Evolutionary conservation across 2,329 filamentous ascomycete genomes (phyloP).

Genomic region (Proliferodiscus dingleyae): DNA sequence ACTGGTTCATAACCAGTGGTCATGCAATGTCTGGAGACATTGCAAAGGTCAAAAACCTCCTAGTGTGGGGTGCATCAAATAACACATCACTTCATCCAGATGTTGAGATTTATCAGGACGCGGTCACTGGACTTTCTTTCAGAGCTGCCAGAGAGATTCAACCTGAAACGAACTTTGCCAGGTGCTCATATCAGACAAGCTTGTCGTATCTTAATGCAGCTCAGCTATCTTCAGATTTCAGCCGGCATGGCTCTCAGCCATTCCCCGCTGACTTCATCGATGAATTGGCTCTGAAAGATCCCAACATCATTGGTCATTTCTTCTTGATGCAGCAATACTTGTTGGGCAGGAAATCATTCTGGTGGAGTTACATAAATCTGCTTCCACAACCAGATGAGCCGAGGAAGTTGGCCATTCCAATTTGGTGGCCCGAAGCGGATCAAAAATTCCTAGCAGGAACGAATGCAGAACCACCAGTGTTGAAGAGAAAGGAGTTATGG

Average conservation of each 20-base stretch:
- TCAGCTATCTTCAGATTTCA: slow-evolving; percentile 29
- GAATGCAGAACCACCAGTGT: slow-evolving; percentile 28
- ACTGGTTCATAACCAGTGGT: neutral
- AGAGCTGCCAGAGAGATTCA: slow-evolving; percentile 23
- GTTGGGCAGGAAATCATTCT: slow-evolving; percentile 52
- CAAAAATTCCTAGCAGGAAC: slow-evolving; percentile 42
- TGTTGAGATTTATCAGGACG: slow-evolving; percentile 49
- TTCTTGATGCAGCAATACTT: slow-evolving; percentile 67
- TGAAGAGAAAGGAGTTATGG: slow-evolving; percentile 24
- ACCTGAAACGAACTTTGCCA: slow-evolving; percentile 38
- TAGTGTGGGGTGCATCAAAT: slow-evolving; percentile 44
- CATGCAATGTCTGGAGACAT: slow-evolving; percentile 5
- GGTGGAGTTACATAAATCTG: slow-evolving; percentile 62
- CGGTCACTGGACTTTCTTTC: slow-evolving; percentile 49
- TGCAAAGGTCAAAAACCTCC: slow-evolving; percentile 33
- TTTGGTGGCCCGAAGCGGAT: slow-evolving; percentile 61
- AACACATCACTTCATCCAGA: slow-evolving; percentile 46
- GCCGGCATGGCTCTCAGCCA: slow-evolving; percentile 15
- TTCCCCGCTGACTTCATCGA: slow-evolving; percentile 49
- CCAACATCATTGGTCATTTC: slow-evolving; percentile 61
- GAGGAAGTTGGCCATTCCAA: slow-evolving; percentile 49
- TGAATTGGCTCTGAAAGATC: slow-evolving; percentile 35
- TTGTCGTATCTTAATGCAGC: slow-evolving; percentile 57
- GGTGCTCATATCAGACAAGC: slow-evolving; percentile 47
- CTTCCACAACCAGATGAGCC: slow-evolving; percentile 57